A percentile compares a stretch with the other conserved stretches of the same genome.
These are phyloP conservation scores for Diplodia scrobiculata DNA, from an alignment of 2,329 filamentous ascomycete species.

Conservation along the genomic window DNA sequence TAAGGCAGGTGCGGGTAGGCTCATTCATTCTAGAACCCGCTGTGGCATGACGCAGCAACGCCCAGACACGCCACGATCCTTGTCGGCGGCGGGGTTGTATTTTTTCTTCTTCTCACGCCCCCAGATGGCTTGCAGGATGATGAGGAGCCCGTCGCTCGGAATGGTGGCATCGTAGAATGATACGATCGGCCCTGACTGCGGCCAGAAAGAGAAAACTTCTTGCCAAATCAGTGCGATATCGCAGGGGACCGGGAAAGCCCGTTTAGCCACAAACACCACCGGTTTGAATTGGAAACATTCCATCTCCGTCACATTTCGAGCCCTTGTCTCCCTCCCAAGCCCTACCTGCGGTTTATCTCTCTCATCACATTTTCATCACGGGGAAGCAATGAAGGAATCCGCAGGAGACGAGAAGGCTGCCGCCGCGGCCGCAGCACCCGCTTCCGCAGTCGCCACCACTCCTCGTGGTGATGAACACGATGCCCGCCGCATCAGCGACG, in stretches of 20 bases:
- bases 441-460: background rate
- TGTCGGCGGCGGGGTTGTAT: slow-evolving; percentile 9
- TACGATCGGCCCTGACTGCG: slow-evolving; percentile 7
- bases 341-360: background rate
- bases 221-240: background rate
- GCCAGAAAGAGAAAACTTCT: background rate
- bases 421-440: background rate
- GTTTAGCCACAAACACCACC: background rate
- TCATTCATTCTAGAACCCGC: too few relatives aligned
- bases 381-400: slow-evolving; percentile 1
- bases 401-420: background rate
- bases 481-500: background rate
- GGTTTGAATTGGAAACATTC: background rate
- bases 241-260: background rate
- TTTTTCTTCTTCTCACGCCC: background rate
- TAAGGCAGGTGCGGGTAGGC: too few relatives aligned
- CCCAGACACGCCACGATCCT: slow-evolving; percentile 4
- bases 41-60: too few relatives aligned
- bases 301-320: background rate
- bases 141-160: background rate
- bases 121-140: slow-evolving; percentile 5
- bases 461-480: background rate
- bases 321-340: background rate
- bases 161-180: background rate
- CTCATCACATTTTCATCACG: background rate